Evolutionary conservation across 176 grass and related monocot species (phyloP), one percentile per base, ranked within the genome.

Genomic region (Pharus latifolius): DNA sequence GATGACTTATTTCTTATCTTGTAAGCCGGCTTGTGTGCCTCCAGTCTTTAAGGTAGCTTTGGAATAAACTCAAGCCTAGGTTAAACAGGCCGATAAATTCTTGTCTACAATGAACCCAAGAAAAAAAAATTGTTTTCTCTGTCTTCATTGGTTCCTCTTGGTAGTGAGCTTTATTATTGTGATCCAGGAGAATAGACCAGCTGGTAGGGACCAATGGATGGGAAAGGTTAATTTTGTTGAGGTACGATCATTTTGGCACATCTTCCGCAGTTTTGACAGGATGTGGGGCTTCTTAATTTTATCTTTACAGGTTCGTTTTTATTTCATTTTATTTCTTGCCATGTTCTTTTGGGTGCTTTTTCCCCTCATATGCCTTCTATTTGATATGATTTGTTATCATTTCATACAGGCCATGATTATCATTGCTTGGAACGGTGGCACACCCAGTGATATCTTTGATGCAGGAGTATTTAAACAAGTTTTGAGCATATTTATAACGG

Each of bases 171-270:
- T 74, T 68, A 11, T 65, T 50, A 18, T 84, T 63, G 31, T 84
- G 30, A 47, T 87, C 52, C 70, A 97, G 93, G 89, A 89, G 51
- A 76, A 63, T 44, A 87, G 41, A 52, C 46, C 15, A 48, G 18
- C 45, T 68, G 56, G 44, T 46, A 66, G 61, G 54, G 78, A 74
- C 55, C 80, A 52, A 29, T 87, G 93, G 93, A 90, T 90, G 87
- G 94, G 94, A 83, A 97, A 97, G 77, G 88, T 97, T 49, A 92
- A 90, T 67, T 92, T 97, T 85, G 94, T 92, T 23, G 94, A 97
- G 69, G 82, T 92, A 76, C 78, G 89, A 2, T 92, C 94, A 63
- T 92, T 90, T 83, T 97, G 94, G 94, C 94, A 97, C 85, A 85
- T 97, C 74, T 97, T 97, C 45, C 85, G 89, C 74, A 97, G 94